Conservation (phyloP, 129 eudicot genomes). For the Smallanthus sonchifolius region DNA sequence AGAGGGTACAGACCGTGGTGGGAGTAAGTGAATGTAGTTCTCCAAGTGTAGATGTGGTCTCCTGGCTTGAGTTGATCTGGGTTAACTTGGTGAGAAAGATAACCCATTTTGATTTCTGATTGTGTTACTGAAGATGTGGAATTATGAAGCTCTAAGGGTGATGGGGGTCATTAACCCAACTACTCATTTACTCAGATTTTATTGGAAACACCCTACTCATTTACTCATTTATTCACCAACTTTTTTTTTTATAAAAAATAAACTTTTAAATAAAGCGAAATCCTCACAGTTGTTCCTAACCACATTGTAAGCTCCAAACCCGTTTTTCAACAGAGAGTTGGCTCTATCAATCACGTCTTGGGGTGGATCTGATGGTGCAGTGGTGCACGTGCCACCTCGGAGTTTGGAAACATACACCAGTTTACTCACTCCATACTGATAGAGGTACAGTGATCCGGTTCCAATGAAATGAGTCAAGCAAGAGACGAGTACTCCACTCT, state of each 20-base stretch:
- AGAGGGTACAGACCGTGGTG: constrained; percentile 31
- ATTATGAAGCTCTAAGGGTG: background rate
- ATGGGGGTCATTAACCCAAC: no score
- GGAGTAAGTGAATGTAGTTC: constrained; percentile 43
- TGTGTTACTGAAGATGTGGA: background rate
- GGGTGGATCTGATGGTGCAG: constrained; percentile 44
- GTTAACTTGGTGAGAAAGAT: constrained; percentile 5
- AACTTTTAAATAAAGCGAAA: constrained; percentile 48
- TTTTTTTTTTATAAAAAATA: no score
- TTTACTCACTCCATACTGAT: constrained; percentile 34
- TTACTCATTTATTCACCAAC: no score
- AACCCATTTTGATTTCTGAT: background rate
- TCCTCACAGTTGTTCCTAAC: constrained; percentile 61
- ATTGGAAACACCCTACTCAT: no score
- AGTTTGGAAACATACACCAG: constrained; percentile 33
- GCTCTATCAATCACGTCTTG: constrained; percentile 41
- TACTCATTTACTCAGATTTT: no score
- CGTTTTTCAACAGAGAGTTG: constrained; percentile 35
- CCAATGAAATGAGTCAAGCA: constrained; percentile 54
- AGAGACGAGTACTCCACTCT: constrained; percentile 46
- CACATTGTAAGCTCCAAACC: constrained; percentile 52
- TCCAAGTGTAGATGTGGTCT: constrained; percentile 60
- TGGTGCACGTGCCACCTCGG: constrained; percentile 60
- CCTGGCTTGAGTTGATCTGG: constrained; percentile 27
- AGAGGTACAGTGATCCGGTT: constrained; percentile 37